A percentile compares a stretch with the other conserved stretches of the same genome.
Evolutionary conservation across 1,139 yeast genomes (phyloP).

Genomic region (Tardiomyces blankii): DNA sequence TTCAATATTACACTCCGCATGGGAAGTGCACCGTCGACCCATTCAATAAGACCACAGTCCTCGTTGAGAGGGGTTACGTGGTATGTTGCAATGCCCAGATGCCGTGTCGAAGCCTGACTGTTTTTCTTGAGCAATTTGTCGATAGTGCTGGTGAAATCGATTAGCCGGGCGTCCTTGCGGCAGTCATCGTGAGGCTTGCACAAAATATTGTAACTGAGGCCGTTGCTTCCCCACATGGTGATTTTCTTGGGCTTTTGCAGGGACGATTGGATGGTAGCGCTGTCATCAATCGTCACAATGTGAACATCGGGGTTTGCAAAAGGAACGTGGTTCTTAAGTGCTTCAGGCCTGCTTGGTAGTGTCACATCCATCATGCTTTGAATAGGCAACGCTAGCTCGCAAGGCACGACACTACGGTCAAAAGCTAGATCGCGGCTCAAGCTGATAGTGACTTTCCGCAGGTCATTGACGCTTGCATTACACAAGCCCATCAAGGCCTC

Average conservation of each 20-base stretch:
- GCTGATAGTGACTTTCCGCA: conserved; percentile 4
- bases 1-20: conserved; percentile 51
- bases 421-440: conserved; percentile 29
- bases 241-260: conserved; percentile 81
- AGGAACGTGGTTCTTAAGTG: conserved; percentile 29
- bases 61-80: conserved; percentile 86
- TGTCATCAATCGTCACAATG: conserved; percentile 38
- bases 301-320: conserved; percentile 2
- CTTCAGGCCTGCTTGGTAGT: conserved; percentile 42
- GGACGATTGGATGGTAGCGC: conserved; percentile 62
- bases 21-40: conserved; percentile 80
- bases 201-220: conserved; percentile 55
- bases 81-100: conserved; percentile 64
- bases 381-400: conserved; percentile 72
- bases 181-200: conserved; percentile 87
- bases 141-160: conserved; percentile 85
- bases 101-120: conserved; percentile 62
- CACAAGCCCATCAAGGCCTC: neutral
- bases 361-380: conserved; percentile 59
- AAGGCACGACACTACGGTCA: conserved; percentile 41
- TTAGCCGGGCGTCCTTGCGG: conserved; percentile 87
- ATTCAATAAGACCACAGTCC: conserved; percentile 82
- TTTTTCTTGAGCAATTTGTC: conserved; percentile 60
- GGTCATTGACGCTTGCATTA: neutral
- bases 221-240: conserved; percentile 69